Conservation (phyloP, 768 basidiomycete species). For the Boletus pseudopeckii region DNA sequence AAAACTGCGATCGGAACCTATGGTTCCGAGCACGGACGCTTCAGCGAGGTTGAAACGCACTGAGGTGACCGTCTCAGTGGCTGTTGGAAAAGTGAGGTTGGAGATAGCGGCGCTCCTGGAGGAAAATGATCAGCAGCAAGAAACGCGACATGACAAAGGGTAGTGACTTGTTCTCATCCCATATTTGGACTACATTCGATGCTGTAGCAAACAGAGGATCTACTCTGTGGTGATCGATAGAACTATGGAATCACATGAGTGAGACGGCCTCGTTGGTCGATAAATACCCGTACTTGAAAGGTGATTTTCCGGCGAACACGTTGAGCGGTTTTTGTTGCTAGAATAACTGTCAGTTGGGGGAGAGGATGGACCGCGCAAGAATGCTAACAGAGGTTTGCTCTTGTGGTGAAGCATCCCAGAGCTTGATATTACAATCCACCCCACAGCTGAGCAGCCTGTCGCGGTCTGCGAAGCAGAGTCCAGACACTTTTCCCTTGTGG, state of each 20-base stretch:
- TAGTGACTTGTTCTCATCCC: constrained; percentile 90
- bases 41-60: constrained; percentile 95
- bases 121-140: constrained; percentile 8
- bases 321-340: constrained; percentile 58
- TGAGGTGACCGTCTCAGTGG: constrained; percentile 82
- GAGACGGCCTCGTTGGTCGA: neutral
- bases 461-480: constrained; percentile 67
- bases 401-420: constrained; percentile 58
- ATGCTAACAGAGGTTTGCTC: constrained; percentile 39
- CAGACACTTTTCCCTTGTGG: constrained; percentile 84
- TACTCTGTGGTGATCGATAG: constrained; percentile 89
- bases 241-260: constrained; percentile 42
- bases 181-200: constrained; percentile 89
- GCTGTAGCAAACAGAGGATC: constrained; percentile 93
- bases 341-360: constrained; percentile 5
- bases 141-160: neutral
- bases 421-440: constrained; percentile 76
- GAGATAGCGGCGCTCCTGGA: constrained; percentile 78
- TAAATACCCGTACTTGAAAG: constrained; percentile 71
- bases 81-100: constrained; percentile 81
- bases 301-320: constrained; percentile 79
- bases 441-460: constrained; percentile 74
- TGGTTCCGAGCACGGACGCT: constrained; percentile 89
- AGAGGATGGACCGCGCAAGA: neutral
- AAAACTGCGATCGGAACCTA: constrained; percentile 93